Percentiles rank a stretch among this genome's conserved stretches.
Conservation (phyloP, 345 rosid species). For the Brassica incana region DNA sequence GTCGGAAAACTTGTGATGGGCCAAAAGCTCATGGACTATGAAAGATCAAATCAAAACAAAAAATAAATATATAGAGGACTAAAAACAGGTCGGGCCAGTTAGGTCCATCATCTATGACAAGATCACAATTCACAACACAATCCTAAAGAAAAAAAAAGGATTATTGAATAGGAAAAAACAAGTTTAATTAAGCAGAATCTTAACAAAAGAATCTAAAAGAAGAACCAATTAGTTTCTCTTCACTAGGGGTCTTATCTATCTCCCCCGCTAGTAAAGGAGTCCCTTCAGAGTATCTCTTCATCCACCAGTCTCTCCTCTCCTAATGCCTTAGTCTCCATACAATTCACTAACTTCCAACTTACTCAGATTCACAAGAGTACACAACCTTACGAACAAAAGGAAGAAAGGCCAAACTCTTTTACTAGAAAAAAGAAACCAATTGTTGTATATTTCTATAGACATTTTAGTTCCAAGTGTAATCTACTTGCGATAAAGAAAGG, state of each 20-base stretch:
- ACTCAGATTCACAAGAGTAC: conserved; percentile 53
- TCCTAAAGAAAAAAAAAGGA: background rate
- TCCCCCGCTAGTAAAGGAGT: conserved; percentile 36
- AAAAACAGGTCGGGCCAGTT: background rate
- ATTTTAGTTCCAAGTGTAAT: background rate
- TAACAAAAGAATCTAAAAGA: conserved; percentile 41
- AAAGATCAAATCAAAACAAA: background rate
- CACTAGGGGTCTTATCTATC: conserved; percentile 40
- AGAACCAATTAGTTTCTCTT: conserved; percentile 37
- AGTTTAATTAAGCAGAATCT: background rate
- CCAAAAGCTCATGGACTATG: background rate
- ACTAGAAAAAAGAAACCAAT: conserved; percentile 2
- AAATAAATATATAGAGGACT: background rate
- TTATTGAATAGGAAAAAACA: background rate
- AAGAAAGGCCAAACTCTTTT: conserved; percentile 3
- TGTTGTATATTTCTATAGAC: background rate
- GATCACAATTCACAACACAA: background rate
- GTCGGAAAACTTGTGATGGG: background rate
- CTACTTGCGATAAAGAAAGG: background rate
- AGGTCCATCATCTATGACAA: background rate
- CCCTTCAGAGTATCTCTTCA: conserved; percentile 39
- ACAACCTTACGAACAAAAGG: conserved; percentile 37
- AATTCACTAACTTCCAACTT: conserved; percentile 44
- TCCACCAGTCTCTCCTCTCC: conserved; percentile 56
- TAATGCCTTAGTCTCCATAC: conserved; percentile 34